phyloP scores from a whole-genome alignment of 768 basidiomycete genomes.

The Rhodotorula sphaerocarpa region DNA sequence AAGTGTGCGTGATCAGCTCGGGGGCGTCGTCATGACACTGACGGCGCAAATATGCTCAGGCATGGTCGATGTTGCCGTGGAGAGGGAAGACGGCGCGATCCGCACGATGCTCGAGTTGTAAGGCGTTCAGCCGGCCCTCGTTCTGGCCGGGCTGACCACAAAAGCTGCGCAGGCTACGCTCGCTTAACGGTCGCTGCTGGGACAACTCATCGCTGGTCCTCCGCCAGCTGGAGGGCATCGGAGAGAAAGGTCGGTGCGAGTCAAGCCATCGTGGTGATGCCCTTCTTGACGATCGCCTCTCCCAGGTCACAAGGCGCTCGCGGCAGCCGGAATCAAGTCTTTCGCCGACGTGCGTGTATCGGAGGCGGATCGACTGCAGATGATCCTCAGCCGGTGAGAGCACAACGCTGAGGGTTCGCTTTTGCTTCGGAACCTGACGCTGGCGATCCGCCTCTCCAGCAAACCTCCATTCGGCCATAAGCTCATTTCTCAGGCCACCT shows the following conservation, averaged over 20 bases:
- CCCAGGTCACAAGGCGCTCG: slow-evolving; percentile 25
- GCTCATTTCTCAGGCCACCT: slow-evolving; percentile 10
- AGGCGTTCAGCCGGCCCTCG: too few relatives aligned
- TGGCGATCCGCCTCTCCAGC: not conserved
- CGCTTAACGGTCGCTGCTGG: slow-evolving; percentile 78
- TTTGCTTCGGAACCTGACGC: not conserved
- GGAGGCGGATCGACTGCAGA: slow-evolving; percentile 20
- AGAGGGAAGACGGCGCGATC: slow-evolving; percentile 59
- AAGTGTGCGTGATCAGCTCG: slow-evolving; percentile 50
- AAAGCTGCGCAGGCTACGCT: slow-evolving; percentile 51
- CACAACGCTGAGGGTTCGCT: too few relatives aligned
- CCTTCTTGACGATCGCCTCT: too few relatives aligned
- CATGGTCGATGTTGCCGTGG: slow-evolving; percentile 65
- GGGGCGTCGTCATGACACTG: not conserved
- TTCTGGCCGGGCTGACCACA: not conserved
- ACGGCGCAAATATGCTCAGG: slow-evolving; percentile 51
- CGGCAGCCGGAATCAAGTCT: slow-evolving; percentile 17
- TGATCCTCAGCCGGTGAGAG: slow-evolving; percentile 27
- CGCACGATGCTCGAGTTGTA: slow-evolving; percentile 70
- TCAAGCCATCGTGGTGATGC: not conserved
- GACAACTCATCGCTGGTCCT: slow-evolving; percentile 77
- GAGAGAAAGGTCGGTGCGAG: slow-evolving; percentile 55
- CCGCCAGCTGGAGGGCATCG: slow-evolving; percentile 79
- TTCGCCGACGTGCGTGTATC: slow-evolving; percentile 23
- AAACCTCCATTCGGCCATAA: slow-evolving; percentile 30